Evolutionary conservation across 257 asterid genomes (phyloP).

Genomic region (Coffea canephora): DNA sequence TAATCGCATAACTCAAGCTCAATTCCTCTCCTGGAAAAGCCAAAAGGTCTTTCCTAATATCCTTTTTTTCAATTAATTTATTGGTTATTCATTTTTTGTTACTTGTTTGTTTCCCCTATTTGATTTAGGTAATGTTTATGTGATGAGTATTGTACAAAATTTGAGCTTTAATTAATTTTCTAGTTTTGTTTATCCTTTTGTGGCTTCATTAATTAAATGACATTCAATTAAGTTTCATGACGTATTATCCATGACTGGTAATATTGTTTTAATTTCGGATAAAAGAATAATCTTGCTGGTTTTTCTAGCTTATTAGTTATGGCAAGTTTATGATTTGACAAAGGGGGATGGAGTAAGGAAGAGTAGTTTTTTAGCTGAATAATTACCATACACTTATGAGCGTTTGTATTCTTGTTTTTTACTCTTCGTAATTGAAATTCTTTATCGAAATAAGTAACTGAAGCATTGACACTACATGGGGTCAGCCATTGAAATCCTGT

Average conservation of each 20-base stretch:
- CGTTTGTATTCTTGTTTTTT: not conserved
- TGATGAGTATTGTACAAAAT: not conserved
- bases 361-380: not conserved
- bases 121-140: not conserved
- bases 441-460: no score
- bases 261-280: not conserved
- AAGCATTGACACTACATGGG: not conserved
- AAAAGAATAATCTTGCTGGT: not conserved
- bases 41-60: slow-evolving; percentile 45
- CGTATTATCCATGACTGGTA: no score
- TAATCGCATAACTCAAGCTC: slow-evolving; percentile 53
- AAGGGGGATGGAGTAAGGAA: slow-evolving; percentile 3
- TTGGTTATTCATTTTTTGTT: not conserved
- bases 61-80: not conserved
- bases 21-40: slow-evolving; percentile 69
- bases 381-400: not conserved
- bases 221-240: not conserved
- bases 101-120: not conserved
- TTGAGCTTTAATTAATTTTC: not conserved
- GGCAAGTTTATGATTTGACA: not conserved
- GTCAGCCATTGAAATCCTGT: not conserved
- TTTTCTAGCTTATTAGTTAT: not conserved
- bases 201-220: not conserved
- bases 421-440: not conserved
- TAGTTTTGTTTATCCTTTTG: not conserved